These are phyloP conservation scores for grape (Vitis vinifera) DNA, from an alignment of 164 flowering plant genomes.

Conservation along the genomic window ASM3070453v1 NC_081814.1:6922001-6922500, in stretches of 20 bases:
- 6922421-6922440: background rate
- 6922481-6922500: conserved; percentile 7
- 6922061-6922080: too few species aligned
- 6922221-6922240: conserved; percentile 5
- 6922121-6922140: too few species aligned
- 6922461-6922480: conserved; percentile 29
- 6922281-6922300: too few species aligned
- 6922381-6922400: too few species aligned
- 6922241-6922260: background rate
- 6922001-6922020: background rate
- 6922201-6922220: conserved; percentile 8
- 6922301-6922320: too few species aligned
- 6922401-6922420: too few species aligned
- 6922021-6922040: background rate
- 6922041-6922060: background rate
- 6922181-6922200: conserved; percentile 5
- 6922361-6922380: too few species aligned
- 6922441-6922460: conserved; percentile 24
- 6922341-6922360: too few species aligned
- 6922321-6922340: too few species aligned
- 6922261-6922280: too few species aligned
- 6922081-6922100: background rate
- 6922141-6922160: background rate
- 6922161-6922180: conserved; percentile 2
- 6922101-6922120: conserved; percentile 4